Percentiles rank a stretch among this genome's conserved stretches.
These are phyloP conservation scores for Monascus ruber DNA, from an alignment of 2,329 filamentous ascomycete genomes.

Conservation along the genomic window DNA sequence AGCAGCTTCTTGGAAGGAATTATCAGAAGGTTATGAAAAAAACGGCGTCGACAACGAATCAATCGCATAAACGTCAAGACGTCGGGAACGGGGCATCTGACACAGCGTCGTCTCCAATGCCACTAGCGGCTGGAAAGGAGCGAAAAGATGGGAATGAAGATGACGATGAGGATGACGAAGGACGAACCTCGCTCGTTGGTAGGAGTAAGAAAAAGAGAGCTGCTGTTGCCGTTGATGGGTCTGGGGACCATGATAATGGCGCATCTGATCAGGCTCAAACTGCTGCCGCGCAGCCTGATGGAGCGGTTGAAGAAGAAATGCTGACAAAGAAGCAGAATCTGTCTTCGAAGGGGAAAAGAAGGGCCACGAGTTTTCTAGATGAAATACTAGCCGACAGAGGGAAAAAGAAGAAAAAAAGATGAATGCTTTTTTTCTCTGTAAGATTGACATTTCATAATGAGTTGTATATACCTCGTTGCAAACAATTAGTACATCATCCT, in stretches of 20 bases:
- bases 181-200: slow-evolving; percentile 29
- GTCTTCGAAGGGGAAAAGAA: slow-evolving; percentile 22
- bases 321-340: slow-evolving; percentile 2
- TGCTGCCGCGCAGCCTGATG: neutral
- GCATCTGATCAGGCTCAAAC: neutral
- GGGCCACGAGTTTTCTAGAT: slow-evolving; percentile 42
- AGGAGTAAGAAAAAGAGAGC: slow-evolving; percentile 13
- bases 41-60: slow-evolving; percentile 20
- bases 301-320: neutral
- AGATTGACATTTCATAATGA: no score
- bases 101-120: no score
- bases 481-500: no score
- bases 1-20: slow-evolving; percentile 35
- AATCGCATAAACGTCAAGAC: neutral
- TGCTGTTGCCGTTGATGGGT: slow-evolving; percentile 4
- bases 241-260: neutral
- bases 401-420: slow-evolving; percentile 40
- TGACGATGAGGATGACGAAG: slow-evolving; percentile 30
- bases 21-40: slow-evolving; percentile 30
- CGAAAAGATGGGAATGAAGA: slow-evolving; percentile 15
- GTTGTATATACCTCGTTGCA: no score
- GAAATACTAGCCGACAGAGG: slow-evolving; percentile 37
- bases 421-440: slow-evolving; percentile 4
- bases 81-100: no score
- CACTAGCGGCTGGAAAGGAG: no score